Evolutionary conservation across 306 rosid genomes (phyloP), one percentile per base, ranked within the genome.

Genomic region (Clitoria ternatea): DNA sequence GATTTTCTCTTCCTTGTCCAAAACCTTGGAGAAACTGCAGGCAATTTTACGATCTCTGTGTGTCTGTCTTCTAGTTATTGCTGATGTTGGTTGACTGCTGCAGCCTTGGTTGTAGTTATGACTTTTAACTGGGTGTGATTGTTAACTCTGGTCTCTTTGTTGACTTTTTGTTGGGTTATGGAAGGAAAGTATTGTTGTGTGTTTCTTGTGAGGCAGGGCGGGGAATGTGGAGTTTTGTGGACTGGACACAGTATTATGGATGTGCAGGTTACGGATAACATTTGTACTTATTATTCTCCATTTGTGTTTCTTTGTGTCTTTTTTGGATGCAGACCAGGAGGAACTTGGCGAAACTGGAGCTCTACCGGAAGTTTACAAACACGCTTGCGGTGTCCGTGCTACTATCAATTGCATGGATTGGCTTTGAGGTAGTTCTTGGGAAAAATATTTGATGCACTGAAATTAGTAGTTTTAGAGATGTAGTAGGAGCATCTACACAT

Each of bases 21-120:
- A 82, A 69, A 92, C 98, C 45, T 73, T 92, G 74, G 98, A 92
- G 85, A 92, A 92, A 72, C 92, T 92, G 70, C 98, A 90, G 91
- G 96, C 85, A 80, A 77, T 54, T 73, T 45, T 14, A 22, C 15
- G 40, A 37, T 43, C 7, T 15, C 26, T 33, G 0, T 47, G 5
- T 53, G 9, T 71, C 49, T 15, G n/a, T n/a, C n/a, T n/a, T 15
- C 8, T 8, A 12, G 15, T 57, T 59, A 1, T 35, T 60, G 19
- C 53, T n/a, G 6, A 2, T 68, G 6, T 26, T 54, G 12, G 15
- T 30, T 56, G 12, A 47, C 2, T 42, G 17, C 75, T 50, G 19
- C 26, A 0, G 17, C 24, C 23, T 48, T 54, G 22, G 63, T 59
- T 76, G 63, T 61, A 11, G 44, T 33, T 45, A 33, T 55, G 43